A percentile compares a stretch with the other conserved stretches of the same genome.
Evolutionary conservation across 176 grass and related monocot species (phyloP).

Genomic region (Ensete glaucum): DNA sequence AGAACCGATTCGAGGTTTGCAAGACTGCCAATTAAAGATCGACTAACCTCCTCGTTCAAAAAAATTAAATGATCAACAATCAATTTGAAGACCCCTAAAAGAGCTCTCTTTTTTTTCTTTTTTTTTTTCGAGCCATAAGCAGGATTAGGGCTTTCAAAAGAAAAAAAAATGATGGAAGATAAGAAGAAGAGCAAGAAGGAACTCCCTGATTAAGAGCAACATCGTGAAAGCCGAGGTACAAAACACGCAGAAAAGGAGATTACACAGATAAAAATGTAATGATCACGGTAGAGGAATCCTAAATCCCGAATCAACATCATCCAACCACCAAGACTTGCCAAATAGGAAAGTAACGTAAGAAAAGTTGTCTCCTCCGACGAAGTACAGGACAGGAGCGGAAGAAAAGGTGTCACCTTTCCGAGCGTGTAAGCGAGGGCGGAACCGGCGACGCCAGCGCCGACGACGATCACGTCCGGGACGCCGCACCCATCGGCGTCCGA

Average conservation of each 20-base stretch:
- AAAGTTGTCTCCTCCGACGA: background rate
- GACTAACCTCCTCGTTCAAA: no score
- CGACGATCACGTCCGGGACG: constrained; percentile 61
- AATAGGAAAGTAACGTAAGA: background rate
- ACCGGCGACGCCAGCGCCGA: constrained; percentile 89
- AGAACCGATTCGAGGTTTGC: background rate
- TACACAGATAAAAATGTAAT: background rate
- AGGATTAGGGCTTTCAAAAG: background rate
- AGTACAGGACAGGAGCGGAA: background rate
- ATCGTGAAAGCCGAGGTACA: background rate
- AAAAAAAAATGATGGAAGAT: no score
- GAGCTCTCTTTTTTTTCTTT: background rate
- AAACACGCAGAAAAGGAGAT: background rate
- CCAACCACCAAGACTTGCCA: background rate
- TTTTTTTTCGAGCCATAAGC: background rate
- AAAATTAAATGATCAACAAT: background rate
- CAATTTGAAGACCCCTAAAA: background rate
- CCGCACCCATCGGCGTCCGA: constrained; percentile 10
- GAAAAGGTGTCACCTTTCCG: constrained; percentile 40
- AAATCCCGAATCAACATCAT: background rate
- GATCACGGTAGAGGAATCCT: background rate
- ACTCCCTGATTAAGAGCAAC: background rate
- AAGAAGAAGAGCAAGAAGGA: no score
- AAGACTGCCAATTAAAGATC: no score
- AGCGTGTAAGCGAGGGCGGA: constrained; percentile 93